Base-by-base conservation (phyloP, 2,329 filamentous ascomycete species). In the Lachnellula arida region DNA sequence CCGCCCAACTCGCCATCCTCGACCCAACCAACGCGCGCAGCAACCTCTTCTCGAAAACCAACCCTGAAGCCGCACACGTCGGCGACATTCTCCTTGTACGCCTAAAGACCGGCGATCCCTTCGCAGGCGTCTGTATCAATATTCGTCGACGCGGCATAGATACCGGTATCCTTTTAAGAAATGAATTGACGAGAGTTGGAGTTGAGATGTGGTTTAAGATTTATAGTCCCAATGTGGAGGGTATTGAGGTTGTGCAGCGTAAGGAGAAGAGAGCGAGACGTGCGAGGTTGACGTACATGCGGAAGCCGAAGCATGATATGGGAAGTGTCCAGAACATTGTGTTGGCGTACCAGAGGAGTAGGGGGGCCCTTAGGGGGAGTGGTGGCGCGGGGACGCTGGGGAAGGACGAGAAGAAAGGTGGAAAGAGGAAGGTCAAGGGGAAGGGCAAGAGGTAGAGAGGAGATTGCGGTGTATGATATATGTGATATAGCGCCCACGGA, bases 121-220 rank as follows among this genome's bases (percentile, higher is more conserved):
- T 97, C 71, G 84, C 91, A 1, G 94, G 94, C 42, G 90, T 94
- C 14, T 88, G 89, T 67, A 79, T 99, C 70, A 88, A 88, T 69
- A 92, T 99, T 71, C 88, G 92, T 54, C 81, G 91, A 53, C 81
- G 88, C n/a, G 91, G 91, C 57, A 82, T 94, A 58, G 93, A 97
- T 75, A 96, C 91, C 2, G 88, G 89, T 4, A 87, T 99, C 54
- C 76, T 96, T 57, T 79, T 99, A 58, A 83, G 94, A 55, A 93
- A 93, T 66, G 86, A 95, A 70, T 76, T 99, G 65, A 92, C 90
- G 63, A 84, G 89, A 65, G 84, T 95, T 6, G 89, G 90, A 58
- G 90, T 96, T 58, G 94, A 99, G 81, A 94, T 96, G 90, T 96
- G 91, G 86, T 91, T 89, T 75, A 99, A 99, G 79, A 80, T 97